phyloP scores from a whole-genome alignment of 139 green algal species.

The Coelastrella sp. region DNA sequence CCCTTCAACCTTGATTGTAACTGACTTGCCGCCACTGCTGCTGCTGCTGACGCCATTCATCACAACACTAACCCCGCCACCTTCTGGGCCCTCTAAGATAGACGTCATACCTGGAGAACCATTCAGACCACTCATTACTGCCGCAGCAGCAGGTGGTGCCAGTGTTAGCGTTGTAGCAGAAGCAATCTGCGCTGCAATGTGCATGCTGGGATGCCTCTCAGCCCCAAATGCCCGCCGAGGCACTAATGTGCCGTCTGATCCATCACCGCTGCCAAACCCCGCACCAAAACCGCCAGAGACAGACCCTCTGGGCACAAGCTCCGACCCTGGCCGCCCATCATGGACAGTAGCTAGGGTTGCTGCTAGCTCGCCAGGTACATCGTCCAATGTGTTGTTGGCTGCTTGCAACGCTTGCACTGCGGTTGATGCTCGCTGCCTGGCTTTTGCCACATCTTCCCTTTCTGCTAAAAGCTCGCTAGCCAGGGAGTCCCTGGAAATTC shows the following conservation, averaged over 20 bases:
- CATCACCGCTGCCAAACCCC: neutral
- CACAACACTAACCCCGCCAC: neutral
- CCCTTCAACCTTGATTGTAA: conserved; percentile 5
- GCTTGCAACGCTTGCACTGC: conserved; percentile 49
- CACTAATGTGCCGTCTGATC: neutral
- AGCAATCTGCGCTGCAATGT: conserved; percentile 36
- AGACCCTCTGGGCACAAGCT: neutral
- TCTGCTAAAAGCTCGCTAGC: conserved; percentile 84
- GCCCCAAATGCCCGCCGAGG: neutral
- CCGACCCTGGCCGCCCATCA: neutral
- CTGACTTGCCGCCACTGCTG: neutral
- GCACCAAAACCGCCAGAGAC: neutral
- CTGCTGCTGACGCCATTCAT: neutral
- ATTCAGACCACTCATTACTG: neutral
- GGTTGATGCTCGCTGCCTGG: conserved; percentile 31
- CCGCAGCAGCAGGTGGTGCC: neutral
- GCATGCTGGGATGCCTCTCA: conserved; percentile 44
- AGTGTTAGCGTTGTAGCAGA: conserved; percentile 17
- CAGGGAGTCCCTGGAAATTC: conserved; percentile 75
- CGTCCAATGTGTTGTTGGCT: conserved; percentile 67
- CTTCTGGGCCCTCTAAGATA: conserved; percentile 1
- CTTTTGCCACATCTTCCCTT: conserved; percentile 76
- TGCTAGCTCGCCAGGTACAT: conserved; percentile 65
- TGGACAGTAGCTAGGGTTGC: neutral
- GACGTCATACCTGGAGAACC: neutral